These are phyloP conservation scores for Rhexocercosporidium sp. DNA, from an alignment of 2,329 filamentous ascomycete genomes.

Conservation along the genomic window DNA sequence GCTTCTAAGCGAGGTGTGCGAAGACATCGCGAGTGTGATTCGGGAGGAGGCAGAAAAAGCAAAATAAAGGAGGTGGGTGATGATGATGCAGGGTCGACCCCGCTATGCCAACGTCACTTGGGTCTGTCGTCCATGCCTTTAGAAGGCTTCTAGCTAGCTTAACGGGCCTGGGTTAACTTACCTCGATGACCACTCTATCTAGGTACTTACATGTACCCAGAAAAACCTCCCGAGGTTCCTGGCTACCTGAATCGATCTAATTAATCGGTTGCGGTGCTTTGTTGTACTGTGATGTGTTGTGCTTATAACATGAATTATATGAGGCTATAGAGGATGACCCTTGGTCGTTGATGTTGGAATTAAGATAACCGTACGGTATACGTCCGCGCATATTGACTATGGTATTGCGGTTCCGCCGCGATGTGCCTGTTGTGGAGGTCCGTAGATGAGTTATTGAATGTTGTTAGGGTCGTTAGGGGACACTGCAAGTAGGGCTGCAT, in stretches of 20 bases:
- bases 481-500: conserved; percentile 6
- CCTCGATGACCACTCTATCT: neutral
- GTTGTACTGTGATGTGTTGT: neutral
- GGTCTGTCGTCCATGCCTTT: neutral
- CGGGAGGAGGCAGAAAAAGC: neutral
- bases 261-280: neutral
- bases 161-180: neutral
- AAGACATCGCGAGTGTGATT: neutral
- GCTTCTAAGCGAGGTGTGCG: conserved; percentile 1
- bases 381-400: conserved; percentile 1
- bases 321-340: neutral
- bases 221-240: neutral
- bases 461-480: neutral
- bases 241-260: neutral
- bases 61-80: neutral
- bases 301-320: neutral
- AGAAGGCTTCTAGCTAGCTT: conserved; percentile 10
- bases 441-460: neutral
- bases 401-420: neutral
- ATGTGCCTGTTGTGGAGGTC: neutral
- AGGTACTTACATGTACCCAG: neutral
- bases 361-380: conserved; percentile 3
- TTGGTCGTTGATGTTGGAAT: neutral
- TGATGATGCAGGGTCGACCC: neutral
- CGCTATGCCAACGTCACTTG: conserved; percentile 1